Evolutionary conservation across 2,329 filamentous ascomycete genomes (phyloP).

Genomic region (Setomelanomma holmii): DNA sequence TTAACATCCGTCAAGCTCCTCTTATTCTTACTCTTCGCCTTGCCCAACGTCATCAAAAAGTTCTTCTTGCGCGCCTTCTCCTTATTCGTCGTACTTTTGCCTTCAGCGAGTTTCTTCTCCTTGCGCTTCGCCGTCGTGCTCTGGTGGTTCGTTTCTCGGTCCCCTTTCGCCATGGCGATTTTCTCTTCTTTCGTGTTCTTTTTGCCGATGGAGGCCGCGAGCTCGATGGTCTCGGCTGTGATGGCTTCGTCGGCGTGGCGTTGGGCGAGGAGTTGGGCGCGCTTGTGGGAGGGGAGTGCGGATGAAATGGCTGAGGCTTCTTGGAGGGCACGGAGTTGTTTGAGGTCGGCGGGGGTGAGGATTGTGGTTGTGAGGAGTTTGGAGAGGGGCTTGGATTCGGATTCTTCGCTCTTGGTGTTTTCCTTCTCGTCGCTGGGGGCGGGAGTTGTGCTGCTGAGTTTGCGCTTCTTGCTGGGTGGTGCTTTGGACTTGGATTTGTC

Average conservation of each 20-base stretch:
- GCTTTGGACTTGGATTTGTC: constrained; percentile 50
- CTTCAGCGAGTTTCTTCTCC: constrained; percentile 84
- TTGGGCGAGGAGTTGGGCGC: constrained; percentile 47
- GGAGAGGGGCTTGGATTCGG: constrained; percentile 47
- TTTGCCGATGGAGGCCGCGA: constrained; percentile 75
- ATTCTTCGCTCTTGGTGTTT: constrained; percentile 43
- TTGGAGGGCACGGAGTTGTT: constrained; percentile 89
- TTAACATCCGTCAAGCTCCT: constrained; percentile 86
- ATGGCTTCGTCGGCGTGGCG: constrained; percentile 86
- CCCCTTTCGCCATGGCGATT: constrained; percentile 80
- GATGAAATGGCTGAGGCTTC: constrained; percentile 75
- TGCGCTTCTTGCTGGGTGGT: constrained; percentile 70
- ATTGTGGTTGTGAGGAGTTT: constrained; percentile 92
- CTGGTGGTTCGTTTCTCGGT: constrained; percentile 84
- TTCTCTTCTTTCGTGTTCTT: constrained; percentile 91
- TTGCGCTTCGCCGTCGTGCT: constrained; percentile 83
- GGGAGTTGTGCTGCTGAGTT: constrained; percentile 56
- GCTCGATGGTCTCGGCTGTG: constrained; percentile 90
- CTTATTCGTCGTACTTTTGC: constrained; percentile 96
- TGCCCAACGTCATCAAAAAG: constrained; percentile 96
- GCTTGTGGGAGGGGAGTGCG: constrained; percentile 55
- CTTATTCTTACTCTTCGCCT: constrained; percentile 96
- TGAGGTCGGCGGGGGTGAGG: constrained; percentile 93
- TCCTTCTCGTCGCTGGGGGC: constrained; percentile 45
- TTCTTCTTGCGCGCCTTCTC: constrained; percentile 99